Percentiles rank a stretch among this genome's conserved stretches.
Conservation (phyloP, 1,284 basidiomycete genomes). For the Exobasidium rhododendri region DNA sequence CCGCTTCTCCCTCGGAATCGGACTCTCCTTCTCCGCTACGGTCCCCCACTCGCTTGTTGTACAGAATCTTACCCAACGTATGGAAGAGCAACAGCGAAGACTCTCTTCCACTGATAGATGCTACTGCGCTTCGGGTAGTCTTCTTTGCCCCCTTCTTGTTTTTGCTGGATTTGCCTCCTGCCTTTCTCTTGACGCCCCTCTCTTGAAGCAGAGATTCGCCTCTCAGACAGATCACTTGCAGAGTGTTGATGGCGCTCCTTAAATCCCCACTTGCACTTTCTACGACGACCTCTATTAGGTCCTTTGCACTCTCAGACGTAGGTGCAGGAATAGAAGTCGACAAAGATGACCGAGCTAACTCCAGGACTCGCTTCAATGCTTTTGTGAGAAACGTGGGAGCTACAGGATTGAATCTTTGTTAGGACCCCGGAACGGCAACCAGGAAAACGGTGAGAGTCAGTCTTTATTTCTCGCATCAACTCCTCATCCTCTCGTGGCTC, state of each 20-base stretch:
- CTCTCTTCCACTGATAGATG: constrained; percentile 68
- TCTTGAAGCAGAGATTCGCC: not conserved
- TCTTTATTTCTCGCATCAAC: too few species aligned
- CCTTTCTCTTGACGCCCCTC: not conserved
- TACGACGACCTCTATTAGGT: constrained; percentile 71
- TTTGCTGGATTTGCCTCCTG: not conserved
- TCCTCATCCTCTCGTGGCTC: too few species aligned
- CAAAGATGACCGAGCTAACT: constrained; percentile 10
- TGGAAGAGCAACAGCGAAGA: constrained; percentile 86
- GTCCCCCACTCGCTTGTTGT: constrained; percentile 76
- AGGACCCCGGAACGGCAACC: too few species aligned
- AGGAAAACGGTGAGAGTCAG: too few species aligned
- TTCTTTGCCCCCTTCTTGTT: constrained; percentile 16
- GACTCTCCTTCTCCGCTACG: constrained; percentile 22
- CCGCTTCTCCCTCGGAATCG: constrained; percentile 25
- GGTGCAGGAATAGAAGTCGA: not conserved
- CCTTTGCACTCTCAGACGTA: constrained; percentile 60
- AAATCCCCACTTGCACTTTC: constrained; percentile 83
- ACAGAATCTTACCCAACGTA: constrained; percentile 85
- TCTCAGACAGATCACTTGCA: constrained; percentile 60
- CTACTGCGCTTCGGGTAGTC: not conserved
- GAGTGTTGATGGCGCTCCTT: constrained; percentile 81
- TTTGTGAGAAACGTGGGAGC: constrained; percentile 78
- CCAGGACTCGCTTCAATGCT: constrained; percentile 63
- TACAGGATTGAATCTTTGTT: constrained; percentile 76